A percentile compares a stretch with the other conserved stretches of the same genome.
Evolutionary conservation across 306 rosid species (phyloP).

Genomic region (Malus sylvestris): DNA sequence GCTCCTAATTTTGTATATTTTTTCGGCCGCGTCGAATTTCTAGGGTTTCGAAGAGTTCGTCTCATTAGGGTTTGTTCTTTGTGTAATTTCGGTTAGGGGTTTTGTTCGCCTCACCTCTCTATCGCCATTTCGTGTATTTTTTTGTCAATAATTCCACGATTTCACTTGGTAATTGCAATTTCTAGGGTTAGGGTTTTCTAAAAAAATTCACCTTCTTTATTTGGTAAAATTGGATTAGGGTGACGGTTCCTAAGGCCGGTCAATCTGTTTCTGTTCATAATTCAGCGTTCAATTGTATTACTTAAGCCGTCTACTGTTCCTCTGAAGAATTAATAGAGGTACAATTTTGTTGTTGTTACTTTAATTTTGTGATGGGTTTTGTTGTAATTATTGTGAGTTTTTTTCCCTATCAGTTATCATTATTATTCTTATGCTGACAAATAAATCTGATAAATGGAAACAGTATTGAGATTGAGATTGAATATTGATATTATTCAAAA

Average conservation of each 20-base stretch:
- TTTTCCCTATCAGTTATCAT: background rate
- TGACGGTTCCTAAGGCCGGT: background rate
- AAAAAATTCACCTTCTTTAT: background rate
- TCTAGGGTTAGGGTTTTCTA: slow-evolving; percentile 53
- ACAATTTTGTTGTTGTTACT: background rate
- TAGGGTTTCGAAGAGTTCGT: slow-evolving; percentile 40
- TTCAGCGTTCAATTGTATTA: slow-evolving; percentile 6
- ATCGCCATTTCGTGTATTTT: background rate
- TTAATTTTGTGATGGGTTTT: background rate
- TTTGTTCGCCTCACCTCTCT: slow-evolving; percentile 5
- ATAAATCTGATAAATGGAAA: background rate
- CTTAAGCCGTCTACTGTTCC: slow-evolving; percentile 12
- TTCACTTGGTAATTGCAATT: background rate
- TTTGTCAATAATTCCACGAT: slow-evolving; percentile 9
- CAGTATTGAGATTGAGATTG: background rate
- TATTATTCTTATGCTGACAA: background rate
- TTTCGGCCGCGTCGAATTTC: slow-evolving; percentile 18
- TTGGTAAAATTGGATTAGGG: slow-evolving; percentile 34
- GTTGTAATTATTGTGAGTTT: background rate
- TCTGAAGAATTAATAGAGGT: slow-evolving; percentile 18
- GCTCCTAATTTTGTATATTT: slow-evolving; percentile 8
- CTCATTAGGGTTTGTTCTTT: slow-evolving; percentile 9
- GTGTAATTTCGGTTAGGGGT: slow-evolving; percentile 13
- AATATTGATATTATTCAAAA: background rate
- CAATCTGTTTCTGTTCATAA: background rate